Evolutionary conservation across 1,284 basidiomycete genomes (phyloP).

Genomic region (Sporisorium exsertum): DNA sequence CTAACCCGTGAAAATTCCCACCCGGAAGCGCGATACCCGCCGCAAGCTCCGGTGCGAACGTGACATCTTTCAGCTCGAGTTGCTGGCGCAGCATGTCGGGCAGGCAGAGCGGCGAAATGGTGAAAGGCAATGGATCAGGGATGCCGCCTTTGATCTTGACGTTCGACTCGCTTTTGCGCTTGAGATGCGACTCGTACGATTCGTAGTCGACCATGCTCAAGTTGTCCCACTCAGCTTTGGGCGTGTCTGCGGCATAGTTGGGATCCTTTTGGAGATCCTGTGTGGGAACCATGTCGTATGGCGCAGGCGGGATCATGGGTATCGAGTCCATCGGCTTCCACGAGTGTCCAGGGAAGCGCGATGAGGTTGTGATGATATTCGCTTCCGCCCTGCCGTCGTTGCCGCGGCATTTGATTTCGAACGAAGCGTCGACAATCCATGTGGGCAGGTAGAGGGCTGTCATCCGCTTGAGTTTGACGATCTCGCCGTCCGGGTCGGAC

Average conservation of each 20-base stretch:
- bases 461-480: conserved; percentile 38
- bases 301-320: conserved; percentile 40
- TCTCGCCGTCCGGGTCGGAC: conserved; percentile 11
- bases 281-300: conserved; percentile 27
- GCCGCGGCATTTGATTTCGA: conserved; percentile 48
- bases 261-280: conserved; percentile 17
- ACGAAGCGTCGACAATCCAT: conserved; percentile 47
- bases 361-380: conserved; percentile 28
- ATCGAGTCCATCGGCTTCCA: conserved; percentile 52
- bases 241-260: background rate
- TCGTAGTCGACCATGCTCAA: conserved; percentile 45
- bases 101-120: conserved; percentile 46
- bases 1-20: conserved; percentile 24
- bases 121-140: conserved; percentile 41
- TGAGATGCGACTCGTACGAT: conserved; percentile 28
- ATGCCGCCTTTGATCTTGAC: conserved; percentile 43
- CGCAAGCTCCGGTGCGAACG: conserved; percentile 30
- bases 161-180: conserved; percentile 5
- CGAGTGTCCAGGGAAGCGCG: conserved; percentile 41
- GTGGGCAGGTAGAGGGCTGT: conserved; percentile 46
- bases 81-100: conserved; percentile 38
- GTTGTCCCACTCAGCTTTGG: conserved; percentile 24
- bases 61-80: conserved; percentile 32
- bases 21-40: conserved; percentile 30
- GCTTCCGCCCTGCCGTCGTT: conserved; percentile 45